Conservation (phyloP, 2,329 filamentous ascomycete genomes). For the Intubia oerlemansii region DNA sequence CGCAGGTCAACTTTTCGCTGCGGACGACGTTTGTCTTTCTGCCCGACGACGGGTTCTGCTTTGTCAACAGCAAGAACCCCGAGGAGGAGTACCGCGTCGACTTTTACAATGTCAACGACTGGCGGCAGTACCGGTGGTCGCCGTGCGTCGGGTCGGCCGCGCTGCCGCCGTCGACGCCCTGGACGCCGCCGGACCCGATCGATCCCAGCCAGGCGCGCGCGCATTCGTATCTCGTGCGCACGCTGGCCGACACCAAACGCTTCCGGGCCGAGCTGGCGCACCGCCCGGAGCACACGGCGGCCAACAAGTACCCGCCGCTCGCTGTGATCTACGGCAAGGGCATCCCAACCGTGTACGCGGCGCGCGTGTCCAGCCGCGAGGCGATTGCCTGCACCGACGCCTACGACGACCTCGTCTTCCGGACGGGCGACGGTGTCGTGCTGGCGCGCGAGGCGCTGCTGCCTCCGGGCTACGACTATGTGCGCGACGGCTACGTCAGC, state of each 20-base stretch:
- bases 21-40: slow-evolving; percentile 70
- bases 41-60: slow-evolving; percentile 72
- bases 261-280: slow-evolving; percentile 62
- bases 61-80: slow-evolving; percentile 54
- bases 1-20: slow-evolving; percentile 83
- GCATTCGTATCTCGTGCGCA: slow-evolving; percentile 50
- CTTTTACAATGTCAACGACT: slow-evolving; percentile 61
- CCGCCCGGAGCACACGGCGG: slow-evolving; percentile 29
- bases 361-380: slow-evolving; percentile 50
- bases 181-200: slow-evolving; percentile 8
- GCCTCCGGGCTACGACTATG: slow-evolving; percentile 56
- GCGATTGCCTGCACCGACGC: slow-evolving; percentile 55
- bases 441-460: slow-evolving; percentile 71
- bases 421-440: slow-evolving; percentile 74
- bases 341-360: slow-evolving; percentile 67
- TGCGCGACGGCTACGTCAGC: slow-evolving; percentile 51
- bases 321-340: slow-evolving; percentile 73
- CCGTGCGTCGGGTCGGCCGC: slow-evolving; percentile 49
- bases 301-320: slow-evolving; percentile 65
- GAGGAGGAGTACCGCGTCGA: slow-evolving; percentile 64
- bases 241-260: slow-evolving; percentile 43
- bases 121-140: slow-evolving; percentile 58
- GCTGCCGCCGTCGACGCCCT: slow-evolving; percentile 22
- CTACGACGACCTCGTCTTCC: slow-evolving; percentile 75
- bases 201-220: slow-evolving; percentile 31